Percentiles rank a stretch among this genome's conserved stretches.
Conservation (phyloP, 495 filamentous ascomycete genomes). For the Polyplosphaeria fusca region DNA sequence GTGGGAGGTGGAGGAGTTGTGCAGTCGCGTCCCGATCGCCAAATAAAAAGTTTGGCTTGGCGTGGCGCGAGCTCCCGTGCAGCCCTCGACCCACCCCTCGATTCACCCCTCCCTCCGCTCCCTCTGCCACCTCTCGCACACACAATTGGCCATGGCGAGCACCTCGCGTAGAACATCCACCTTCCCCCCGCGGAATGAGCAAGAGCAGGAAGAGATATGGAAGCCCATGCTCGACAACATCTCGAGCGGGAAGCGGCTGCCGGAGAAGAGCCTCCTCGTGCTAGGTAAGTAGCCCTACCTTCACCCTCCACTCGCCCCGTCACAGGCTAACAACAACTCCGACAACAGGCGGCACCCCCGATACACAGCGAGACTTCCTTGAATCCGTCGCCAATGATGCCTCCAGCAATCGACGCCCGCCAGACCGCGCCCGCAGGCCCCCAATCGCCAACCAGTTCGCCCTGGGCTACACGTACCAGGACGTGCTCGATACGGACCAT, state of each 20-base stretch:
- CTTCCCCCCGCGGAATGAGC: slow-evolving; percentile 59
- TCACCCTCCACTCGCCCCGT: background rate
- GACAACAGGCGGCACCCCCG: slow-evolving; percentile 81
- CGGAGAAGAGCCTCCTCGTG: slow-evolving; percentile 87
- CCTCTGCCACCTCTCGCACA: slow-evolving; percentile 12
- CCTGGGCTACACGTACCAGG: slow-evolving; percentile 90
- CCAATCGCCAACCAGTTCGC: slow-evolving; percentile 92
- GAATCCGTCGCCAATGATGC: slow-evolving; percentile 70
- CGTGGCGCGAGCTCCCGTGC: background rate
- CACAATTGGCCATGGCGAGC: slow-evolving; percentile 18
- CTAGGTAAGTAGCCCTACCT: slow-evolving; percentile 57
- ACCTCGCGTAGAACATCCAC: background rate
- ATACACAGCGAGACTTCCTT: slow-evolving; percentile 85
- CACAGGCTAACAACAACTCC: background rate
- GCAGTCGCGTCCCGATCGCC: no score
- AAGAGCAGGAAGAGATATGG: slow-evolving; percentile 87
- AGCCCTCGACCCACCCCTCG: no score
- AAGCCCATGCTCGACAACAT: slow-evolving; percentile 87
- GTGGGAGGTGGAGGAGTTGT: no score
- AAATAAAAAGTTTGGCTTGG: background rate
- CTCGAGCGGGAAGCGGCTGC: slow-evolving; percentile 83
- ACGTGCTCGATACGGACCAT: slow-evolving; percentile 91
- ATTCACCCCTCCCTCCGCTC: background rate
- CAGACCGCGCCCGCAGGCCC: slow-evolving; percentile 55
- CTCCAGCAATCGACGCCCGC: slow-evolving; percentile 50